Percentiles rank a stretch among this genome's conserved stretches.
Conservation (phyloP, 2,329 filamentous ascomycete species). For the Podosphaera leucotricha region DNA sequence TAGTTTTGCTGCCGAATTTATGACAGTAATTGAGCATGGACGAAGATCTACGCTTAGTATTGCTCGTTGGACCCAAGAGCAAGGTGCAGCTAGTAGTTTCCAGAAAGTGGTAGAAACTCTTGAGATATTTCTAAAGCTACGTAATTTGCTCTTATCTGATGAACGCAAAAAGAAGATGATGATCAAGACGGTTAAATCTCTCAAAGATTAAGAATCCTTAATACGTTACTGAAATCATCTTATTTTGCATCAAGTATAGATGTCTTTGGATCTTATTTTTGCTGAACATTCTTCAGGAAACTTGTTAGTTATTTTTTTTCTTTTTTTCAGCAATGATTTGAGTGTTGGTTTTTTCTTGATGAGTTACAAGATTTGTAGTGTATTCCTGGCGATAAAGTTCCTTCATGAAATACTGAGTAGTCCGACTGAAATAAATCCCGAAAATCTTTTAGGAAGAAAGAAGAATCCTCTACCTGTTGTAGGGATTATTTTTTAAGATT, state of each 20-base stretch:
- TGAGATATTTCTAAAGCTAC: slow-evolving; percentile 39
- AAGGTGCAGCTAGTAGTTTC: slow-evolving; percentile 79
- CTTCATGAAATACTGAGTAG: too few species aligned
- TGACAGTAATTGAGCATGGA: slow-evolving; percentile 71
- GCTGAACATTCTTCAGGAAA: too few species aligned
- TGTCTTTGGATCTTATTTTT: not conserved
- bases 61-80: slow-evolving; percentile 68
- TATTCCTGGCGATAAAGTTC: too few species aligned
- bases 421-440: too few species aligned
- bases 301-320: not conserved
- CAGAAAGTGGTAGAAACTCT: slow-evolving; percentile 60
- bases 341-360: too few species aligned
- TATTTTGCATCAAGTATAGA: not conserved
- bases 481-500: too few species aligned
- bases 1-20: slow-evolving; percentile 68
- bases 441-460: too few species aligned
- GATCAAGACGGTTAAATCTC: slow-evolving; percentile 32
- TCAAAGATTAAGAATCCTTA: not conserved
- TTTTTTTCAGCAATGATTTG: not conserved
- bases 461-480: too few species aligned
- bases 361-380: too few species aligned
- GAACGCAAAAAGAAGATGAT: slow-evolving; percentile 46
- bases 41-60: slow-evolving; percentile 55
- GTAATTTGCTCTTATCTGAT: slow-evolving; percentile 45
- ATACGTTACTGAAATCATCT: not conserved